Conservation (phyloP, 805 yeast genomes). For the Barnettozyma pratensis region DNA sequence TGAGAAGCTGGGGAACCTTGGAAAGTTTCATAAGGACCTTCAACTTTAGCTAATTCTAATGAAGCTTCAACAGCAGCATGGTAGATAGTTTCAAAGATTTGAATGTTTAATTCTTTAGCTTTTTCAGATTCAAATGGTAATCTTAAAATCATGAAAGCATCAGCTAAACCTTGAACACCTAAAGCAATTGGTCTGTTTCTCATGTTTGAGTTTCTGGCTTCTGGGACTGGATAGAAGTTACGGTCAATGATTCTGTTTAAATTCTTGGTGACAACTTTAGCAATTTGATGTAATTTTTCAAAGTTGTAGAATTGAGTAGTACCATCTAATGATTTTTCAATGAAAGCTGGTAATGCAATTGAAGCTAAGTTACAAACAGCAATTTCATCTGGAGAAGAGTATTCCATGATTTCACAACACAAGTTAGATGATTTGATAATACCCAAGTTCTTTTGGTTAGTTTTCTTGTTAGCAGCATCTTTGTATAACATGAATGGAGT, state of each 20-base stretch:
- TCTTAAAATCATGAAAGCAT: slow-evolving; percentile 72
- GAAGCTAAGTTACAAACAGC: slow-evolving; percentile 96
- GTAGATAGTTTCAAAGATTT: slow-evolving; percentile 92
- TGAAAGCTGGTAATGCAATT: slow-evolving; percentile 77
- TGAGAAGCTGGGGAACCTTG: slow-evolving; percentile 86
- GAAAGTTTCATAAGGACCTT: slow-evolving; percentile 70
- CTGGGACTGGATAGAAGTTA: slow-evolving; percentile 77
- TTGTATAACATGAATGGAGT: slow-evolving; percentile 93
- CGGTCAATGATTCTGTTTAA: slow-evolving; percentile 80
- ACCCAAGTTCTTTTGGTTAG: slow-evolving; percentile 90
- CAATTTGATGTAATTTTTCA: slow-evolving; percentile 63
- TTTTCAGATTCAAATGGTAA: slow-evolving; percentile 81
- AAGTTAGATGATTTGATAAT: slow-evolving; percentile 88
- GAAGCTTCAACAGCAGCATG: slow-evolving; percentile 92
- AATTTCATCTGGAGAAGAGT: slow-evolving; percentile 85
- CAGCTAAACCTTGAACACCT: slow-evolving; percentile 98
- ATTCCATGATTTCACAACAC: slow-evolving; percentile 93
- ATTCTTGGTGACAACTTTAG: slow-evolving; percentile 75
- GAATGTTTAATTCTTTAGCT: slow-evolving; percentile 71
- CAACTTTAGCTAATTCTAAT: slow-evolving; percentile 63
- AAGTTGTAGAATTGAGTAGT: slow-evolving; percentile 58
- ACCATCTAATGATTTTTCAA: slow-evolving; percentile 42
- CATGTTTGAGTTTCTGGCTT: slow-evolving; percentile 70
- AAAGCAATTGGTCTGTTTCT: slow-evolving; percentile 91
- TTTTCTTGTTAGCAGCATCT: slow-evolving; percentile 82